Conservation (phyloP, 2,329 filamentous ascomycete genomes). For the Rutstroemia sp. region DNA sequence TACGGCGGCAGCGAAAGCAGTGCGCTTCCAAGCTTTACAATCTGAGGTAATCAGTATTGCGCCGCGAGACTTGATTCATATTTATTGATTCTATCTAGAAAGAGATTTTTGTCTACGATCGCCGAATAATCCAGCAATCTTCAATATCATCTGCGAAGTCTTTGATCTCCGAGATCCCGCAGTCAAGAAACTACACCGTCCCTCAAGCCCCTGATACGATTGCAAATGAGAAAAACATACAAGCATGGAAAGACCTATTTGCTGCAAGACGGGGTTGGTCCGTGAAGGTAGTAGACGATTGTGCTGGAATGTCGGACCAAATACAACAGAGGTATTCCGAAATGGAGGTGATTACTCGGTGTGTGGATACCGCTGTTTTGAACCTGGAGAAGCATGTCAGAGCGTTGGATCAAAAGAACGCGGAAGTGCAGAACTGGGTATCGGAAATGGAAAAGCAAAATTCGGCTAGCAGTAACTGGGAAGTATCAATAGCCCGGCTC, state of each 20-base stretch:
- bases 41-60: slow-evolving; percentile 55
- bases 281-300: slow-evolving; percentile 59
- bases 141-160: slow-evolving; percentile 38
- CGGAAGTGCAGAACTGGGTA: slow-evolving; percentile 64
- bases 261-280: slow-evolving; percentile 77
- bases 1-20: slow-evolving; percentile 60
- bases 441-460: slow-evolving; percentile 62
- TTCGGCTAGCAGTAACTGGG: slow-evolving; percentile 57
- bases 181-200: slow-evolving; percentile 47
- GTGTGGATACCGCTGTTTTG: slow-evolving; percentile 74
- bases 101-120: slow-evolving; percentile 90
- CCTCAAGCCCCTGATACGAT: slow-evolving; percentile 76
- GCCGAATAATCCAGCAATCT: slow-evolving; percentile 58
- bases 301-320: slow-evolving; percentile 53
- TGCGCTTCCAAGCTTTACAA: slow-evolving; percentile 58
- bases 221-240: slow-evolving; percentile 68
- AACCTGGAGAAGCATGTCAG: slow-evolving; percentile 75
- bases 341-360: slow-evolving; percentile 69
- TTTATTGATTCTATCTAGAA: slow-evolving; percentile 43
- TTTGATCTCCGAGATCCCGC: slow-evolving; percentile 40
- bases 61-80: not conserved
- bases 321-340: slow-evolving; percentile 62
- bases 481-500: slow-evolving; percentile 59
- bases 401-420: slow-evolving; percentile 62
- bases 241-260: slow-evolving; percentile 86